Percentiles rank a stretch among this genome's conserved stretches.
Conservation (phyloP, 495 filamentous ascomycete genomes). For the Schizothecium vesticola region DNA sequence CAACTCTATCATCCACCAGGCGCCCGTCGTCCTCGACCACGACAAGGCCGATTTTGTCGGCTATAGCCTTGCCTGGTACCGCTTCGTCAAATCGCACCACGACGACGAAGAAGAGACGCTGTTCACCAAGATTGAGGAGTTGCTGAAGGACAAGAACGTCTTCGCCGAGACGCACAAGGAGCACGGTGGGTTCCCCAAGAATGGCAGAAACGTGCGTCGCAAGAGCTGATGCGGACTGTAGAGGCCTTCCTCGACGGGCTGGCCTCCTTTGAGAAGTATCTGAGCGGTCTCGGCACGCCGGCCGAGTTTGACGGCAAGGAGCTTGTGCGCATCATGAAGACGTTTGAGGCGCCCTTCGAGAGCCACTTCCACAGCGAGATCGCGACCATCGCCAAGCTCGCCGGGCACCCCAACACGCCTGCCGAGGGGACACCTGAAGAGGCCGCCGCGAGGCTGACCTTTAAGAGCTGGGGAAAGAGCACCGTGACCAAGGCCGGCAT, state of each 20-base stretch:
- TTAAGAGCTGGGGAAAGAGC: conserved; percentile 46
- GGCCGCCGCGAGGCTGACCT: conserved; percentile 22
- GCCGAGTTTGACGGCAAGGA: conserved; percentile 38
- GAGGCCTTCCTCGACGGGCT: conserved; percentile 48
- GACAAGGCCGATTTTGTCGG: conserved; percentile 48
- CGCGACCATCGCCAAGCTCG: conserved; percentile 43
- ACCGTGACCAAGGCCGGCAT: conserved; percentile 47
- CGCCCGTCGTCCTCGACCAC: conserved; percentile 34
- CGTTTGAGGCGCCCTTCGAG: conserved; percentile 45
- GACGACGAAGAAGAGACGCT: conserved; percentile 49
- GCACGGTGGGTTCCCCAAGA: conserved; percentile 33
- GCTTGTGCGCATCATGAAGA: conserved; percentile 43
- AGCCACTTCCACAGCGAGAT: conserved; percentile 52
- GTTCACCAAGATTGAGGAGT: conserved; percentile 48
- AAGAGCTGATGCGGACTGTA: conserved; percentile 13
- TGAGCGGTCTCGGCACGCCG: conserved; percentile 29
- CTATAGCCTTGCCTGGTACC: conserved; percentile 46
- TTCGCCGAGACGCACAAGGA: conserved; percentile 46
- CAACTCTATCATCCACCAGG: conserved; percentile 55
- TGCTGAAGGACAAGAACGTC: conserved; percentile 40
- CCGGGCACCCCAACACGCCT: conserved; percentile 43
- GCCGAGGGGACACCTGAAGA: conserved; percentile 33
- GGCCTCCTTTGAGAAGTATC: conserved; percentile 44
- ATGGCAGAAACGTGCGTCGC: not conserved
- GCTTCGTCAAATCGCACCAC: conserved; percentile 50